phyloP scores from a whole-genome alignment of 257 asterid genomes.

The Anisodus tanguticus region DNA sequence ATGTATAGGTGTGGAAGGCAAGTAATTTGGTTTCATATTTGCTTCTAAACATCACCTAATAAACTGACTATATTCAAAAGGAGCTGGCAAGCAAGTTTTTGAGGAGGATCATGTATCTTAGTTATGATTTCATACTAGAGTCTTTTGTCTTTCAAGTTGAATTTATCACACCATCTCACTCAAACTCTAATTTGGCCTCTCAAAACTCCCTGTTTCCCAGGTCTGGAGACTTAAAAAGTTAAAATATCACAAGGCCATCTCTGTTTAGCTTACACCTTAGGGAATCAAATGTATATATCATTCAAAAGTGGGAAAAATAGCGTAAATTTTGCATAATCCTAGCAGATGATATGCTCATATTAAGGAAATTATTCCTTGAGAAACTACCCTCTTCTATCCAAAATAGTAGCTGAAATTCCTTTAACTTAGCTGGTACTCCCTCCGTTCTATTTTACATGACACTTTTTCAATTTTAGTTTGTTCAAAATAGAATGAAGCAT shows the following conservation, averaged over 20 bases:
- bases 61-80: neutral
- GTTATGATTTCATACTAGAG: conserved; percentile 13
- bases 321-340: neutral
- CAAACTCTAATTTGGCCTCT: neutral
- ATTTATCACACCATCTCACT: neutral
- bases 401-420: neutral
- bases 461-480: too few species aligned
- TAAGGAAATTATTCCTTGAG: neutral
- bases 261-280: neutral
- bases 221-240: neutral
- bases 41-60: conserved; percentile 1
- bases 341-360: neutral
- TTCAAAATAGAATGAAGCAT: too few species aligned
- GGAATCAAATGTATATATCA: neutral
- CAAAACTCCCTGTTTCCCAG: neutral
- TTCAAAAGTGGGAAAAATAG: neutral
- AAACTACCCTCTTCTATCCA: neutral
- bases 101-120: neutral
- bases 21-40: neutral
- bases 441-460: too few species aligned
- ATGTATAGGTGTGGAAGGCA: neutral
- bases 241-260: neutral
- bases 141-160: neutral
- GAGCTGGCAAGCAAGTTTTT: neutral
- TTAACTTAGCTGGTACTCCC: neutral